Evolutionary conservation across 805 yeast species (phyloP).

Genomic region (Ascoidea tarda): DNA sequence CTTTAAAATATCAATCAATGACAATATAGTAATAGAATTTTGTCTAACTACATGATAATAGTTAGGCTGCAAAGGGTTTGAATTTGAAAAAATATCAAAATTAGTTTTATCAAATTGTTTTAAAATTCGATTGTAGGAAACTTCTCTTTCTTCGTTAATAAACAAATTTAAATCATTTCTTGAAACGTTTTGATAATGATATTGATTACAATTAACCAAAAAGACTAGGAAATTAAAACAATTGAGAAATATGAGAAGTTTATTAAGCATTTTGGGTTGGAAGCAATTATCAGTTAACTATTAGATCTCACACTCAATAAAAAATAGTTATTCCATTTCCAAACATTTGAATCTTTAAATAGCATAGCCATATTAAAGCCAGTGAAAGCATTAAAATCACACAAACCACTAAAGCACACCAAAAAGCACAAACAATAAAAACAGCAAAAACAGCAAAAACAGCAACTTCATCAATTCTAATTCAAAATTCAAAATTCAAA

Average conservation of each 20-base stretch:
- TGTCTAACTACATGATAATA: conserved; percentile 91
- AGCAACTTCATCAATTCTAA: too few species aligned
- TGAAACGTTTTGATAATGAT: too few species aligned
- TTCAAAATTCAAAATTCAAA: too few species aligned
- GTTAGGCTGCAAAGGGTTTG: conserved; percentile 56
- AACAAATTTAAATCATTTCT: not conserved
- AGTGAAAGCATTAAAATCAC: too few species aligned
- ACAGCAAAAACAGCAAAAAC: too few species aligned
- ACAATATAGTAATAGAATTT: conserved; percentile 63
- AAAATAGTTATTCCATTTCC: too few species aligned
- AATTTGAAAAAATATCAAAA: conserved; percentile 80
- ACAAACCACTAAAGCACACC: too few species aligned
- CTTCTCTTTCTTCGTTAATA: conserved; percentile 5
- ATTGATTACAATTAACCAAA: not conserved
- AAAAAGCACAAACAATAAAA: too few species aligned
- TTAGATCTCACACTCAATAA: not conserved
- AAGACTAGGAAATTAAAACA: too few species aligned
- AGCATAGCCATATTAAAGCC: too few species aligned
- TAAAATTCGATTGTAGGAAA: conserved; percentile 28
- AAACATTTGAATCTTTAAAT: not conserved
- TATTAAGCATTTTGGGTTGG: not conserved
- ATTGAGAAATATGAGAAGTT: not conserved
- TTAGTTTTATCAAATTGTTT: conserved; percentile 32
- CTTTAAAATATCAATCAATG: conserved; percentile 42
- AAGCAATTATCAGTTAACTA: too few species aligned